A percentile compares a stretch with the other conserved stretches of the same genome.
Conservation (phyloP, 148 eudicot species). For the Euryodendron excelsum region DNA sequence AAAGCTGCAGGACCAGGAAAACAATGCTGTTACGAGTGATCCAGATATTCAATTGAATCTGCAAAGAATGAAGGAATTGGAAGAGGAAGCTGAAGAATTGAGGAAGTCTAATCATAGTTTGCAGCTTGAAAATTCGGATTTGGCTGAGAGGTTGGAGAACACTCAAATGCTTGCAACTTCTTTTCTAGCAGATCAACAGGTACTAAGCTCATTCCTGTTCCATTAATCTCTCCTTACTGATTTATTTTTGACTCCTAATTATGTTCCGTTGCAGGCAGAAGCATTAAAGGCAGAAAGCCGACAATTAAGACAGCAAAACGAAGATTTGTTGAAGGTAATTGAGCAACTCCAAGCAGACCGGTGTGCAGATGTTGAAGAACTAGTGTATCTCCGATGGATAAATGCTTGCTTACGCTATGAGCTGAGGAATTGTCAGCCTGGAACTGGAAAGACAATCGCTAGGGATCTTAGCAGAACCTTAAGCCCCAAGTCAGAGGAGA, state of each 20-base stretch:
- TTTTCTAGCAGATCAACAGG: conserved; percentile 65
- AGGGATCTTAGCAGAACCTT: conserved; percentile 73
- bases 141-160: conserved; percentile 59
- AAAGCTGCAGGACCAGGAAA: conserved; percentile 46
- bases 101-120: conserved; percentile 45
- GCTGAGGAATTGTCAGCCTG: conserved; percentile 60
- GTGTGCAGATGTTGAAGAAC: conserved; percentile 70
- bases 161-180: conserved; percentile 62
- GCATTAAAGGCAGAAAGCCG: conserved; percentile 40
- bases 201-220: no score
- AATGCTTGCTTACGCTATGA: conserved; percentile 88
- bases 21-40: conserved; percentile 21
- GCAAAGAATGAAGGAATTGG: conserved; percentile 45
- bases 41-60: conserved; percentile 26
- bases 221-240: no score
- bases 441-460: conserved; percentile 61
- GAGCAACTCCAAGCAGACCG: conserved; percentile 66
- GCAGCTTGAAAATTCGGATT: conserved; percentile 53
- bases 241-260: conserved; percentile 3
- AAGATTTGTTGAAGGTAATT: conserved; percentile 48
- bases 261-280: conserved; percentile 41
- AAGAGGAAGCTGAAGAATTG: conserved; percentile 58
- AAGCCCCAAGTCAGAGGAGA: conserved; percentile 72
- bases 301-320: conserved; percentile 48
- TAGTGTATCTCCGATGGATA: conserved; percentile 86